Percentiles rank a stretch among this genome's conserved stretches.
phyloP scores from a whole-genome alignment of 1,139 yeast species.

The Kurtzmaniella quercitrusa region DNA sequence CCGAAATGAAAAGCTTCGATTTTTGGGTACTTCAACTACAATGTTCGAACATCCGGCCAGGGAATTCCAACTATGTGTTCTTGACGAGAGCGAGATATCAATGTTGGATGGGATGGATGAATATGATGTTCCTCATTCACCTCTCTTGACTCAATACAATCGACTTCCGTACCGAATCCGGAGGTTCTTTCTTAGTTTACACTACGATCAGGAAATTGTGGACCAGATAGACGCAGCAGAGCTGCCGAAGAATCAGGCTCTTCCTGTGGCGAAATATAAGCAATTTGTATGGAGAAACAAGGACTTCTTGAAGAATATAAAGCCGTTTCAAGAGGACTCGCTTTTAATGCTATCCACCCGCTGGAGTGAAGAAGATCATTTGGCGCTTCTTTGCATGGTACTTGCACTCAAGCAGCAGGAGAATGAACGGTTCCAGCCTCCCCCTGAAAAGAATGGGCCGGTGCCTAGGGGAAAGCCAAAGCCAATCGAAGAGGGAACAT shows the following conservation, averaged over 20 bases:
- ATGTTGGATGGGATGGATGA: slow-evolving; percentile 7
- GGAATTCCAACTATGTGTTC: slow-evolving; percentile 6
- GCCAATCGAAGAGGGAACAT: neutral
- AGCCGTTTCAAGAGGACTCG: slow-evolving; percentile 1
- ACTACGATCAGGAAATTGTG: slow-evolving; percentile 1
- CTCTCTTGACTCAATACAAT: slow-evolving; percentile 5
- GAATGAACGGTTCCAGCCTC: slow-evolving; percentile 4
- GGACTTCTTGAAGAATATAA: slow-evolving; percentile 2
- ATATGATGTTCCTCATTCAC: slow-evolving; percentile 5
- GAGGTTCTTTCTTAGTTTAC: slow-evolving; percentile 4
- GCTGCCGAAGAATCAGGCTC: slow-evolving; percentile 1
- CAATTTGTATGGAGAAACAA: neutral
- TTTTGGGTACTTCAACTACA: slow-evolving; percentile 10
- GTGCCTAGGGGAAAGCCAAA: too few species aligned
- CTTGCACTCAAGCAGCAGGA: slow-evolving; percentile 10
- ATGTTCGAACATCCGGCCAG: slow-evolving; percentile 1
- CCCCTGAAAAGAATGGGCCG: too few species aligned
- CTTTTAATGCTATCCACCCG: slow-evolving; percentile 2
- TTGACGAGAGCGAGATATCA: slow-evolving; percentile 9
- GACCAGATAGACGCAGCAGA: slow-evolving; percentile 4
- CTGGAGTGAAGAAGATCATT: slow-evolving; percentile 6
- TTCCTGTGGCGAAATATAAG: slow-evolving; percentile 7
- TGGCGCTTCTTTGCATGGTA: slow-evolving; percentile 8
- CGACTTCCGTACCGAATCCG: slow-evolving; percentile 1
- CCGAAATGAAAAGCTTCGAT: slow-evolving; percentile 10